These are phyloP conservation scores for Pyrrhoderma lamaoense DNA, from an alignment of 1,284 basidiomycete genomes.

Conservation along the genomic window DNA sequence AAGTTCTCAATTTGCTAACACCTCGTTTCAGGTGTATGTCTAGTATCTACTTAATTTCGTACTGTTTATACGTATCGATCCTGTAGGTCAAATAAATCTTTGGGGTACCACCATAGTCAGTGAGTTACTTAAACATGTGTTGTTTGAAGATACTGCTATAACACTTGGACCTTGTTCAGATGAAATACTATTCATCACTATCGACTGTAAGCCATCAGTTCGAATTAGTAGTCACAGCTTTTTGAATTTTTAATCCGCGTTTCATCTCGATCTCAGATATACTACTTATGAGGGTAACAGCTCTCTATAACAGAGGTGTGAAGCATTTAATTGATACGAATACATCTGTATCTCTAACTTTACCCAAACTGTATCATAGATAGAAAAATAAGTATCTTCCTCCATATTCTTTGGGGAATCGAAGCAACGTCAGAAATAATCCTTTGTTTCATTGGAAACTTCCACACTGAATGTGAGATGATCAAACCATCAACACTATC, in stretches of 20 bases:
- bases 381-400: not conserved
- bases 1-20: too few species aligned
- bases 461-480: not conserved
- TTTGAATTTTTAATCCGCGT: not conserved
- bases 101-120: not conserved
- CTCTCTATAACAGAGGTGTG: constrained; percentile 6
- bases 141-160: too few species aligned
- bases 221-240: not conserved
- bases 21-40: not conserved
- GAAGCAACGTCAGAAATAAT: not conserved
- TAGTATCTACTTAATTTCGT: too few species aligned
- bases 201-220: constrained; percentile 4
- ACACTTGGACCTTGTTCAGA: not conserved
- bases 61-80: too few species aligned
- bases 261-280: not conserved
- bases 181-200: not conserved
- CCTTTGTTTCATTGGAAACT: not conserved
- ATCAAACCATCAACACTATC: not conserved
- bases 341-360: too few species aligned
- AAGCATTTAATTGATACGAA: not conserved
- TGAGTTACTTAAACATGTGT: not conserved
- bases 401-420: not conserved
- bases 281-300: constrained; percentile 9
- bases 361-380: too few species aligned
- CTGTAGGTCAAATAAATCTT: not conserved